phyloP scores from a whole-genome alignment of 1,139 yeast genomes.

The Pichia sp. region DNA sequence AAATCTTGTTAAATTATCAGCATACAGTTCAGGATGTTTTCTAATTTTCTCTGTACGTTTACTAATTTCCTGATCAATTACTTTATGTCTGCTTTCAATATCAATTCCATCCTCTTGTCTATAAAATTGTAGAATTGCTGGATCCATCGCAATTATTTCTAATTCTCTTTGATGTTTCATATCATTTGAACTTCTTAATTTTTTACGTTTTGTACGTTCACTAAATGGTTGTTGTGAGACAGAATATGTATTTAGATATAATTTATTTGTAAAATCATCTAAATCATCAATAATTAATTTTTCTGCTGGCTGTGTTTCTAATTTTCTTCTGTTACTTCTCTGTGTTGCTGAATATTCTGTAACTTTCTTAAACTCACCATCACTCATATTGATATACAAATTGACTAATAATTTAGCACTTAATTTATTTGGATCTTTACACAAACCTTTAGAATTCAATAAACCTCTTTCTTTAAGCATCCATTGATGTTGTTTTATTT shows the following conservation, averaged over 20 bases:
- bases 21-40: conserved; percentile 27
- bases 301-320: conserved; percentile 32
- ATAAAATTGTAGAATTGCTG: conserved; percentile 43
- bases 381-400: conserved; percentile 42
- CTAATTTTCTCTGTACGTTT: conserved; percentile 17
- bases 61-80: conserved; percentile 23
- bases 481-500: conserved; percentile 49
- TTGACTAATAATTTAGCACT: conserved; percentile 39
- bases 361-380: conserved; percentile 34
- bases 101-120: conserved; percentile 11
- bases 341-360: conserved; percentile 26
- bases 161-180: conserved; percentile 30
- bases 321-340: conserved; percentile 9
- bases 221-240: conserved; percentile 35
- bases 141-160: conserved; percentile 40
- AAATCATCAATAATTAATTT: conserved; percentile 32
- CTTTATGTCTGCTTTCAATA: conserved; percentile 17
- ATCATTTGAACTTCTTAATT: conserved; percentile 26
- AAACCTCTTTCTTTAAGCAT: conserved; percentile 36
- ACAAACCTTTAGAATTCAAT: conserved; percentile 38
- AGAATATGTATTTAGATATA: conserved; percentile 29
- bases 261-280: conserved; percentile 7
- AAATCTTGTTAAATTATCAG: conserved; percentile 43
- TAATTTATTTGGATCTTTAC: conserved; percentile 43
- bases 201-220: conserved; percentile 27